Base-by-base conservation (phyloP, 495 filamentous ascomycete species). In the Aspergillus diversus region DNA sequence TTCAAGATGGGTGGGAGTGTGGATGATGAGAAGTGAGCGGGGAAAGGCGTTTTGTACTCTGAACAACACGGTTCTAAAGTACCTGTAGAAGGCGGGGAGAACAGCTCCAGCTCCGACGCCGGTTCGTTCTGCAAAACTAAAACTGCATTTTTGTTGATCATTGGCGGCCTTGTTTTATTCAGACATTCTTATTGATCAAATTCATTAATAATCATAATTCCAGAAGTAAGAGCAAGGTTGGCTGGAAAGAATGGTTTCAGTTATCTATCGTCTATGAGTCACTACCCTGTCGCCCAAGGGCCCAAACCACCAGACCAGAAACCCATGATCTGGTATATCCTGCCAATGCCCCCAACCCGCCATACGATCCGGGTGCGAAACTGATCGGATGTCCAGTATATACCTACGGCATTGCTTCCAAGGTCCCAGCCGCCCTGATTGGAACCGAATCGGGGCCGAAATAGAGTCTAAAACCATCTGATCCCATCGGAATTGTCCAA, bases 401-500 rank as follows among this genome's bases (percentile, higher is more conserved):
- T 50, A 50, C 27, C 47, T 50, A 50, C 47, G 21, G 11, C 47
- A 17, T 31, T 50, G n/a, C 47, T 50, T 50, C 47, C 47, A 50
- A 11, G 15, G 47, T 7, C 47, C 47, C 21, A 50, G n/a, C 47
- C 47, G 5, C 16, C n/a, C 47, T 31, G 21, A 50, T 17, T 50
- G 47, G 9, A 50, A 11, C 5, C 16, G 47, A 50, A 50, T 50
- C 11, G 47, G 47, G 13, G n/a, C 21, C 11, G n/a, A 17, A 27
- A 50, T 50, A 9, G 47, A 17, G 6, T 50, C 47, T 9, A 17
- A 50, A 17, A 50, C 11, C 27, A 50, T 27, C 21, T 50, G 47
- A 50, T 50, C 47, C 47, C 47, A 50, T 50, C 47, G 47, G 47
- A 50, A 17, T 17, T 50, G 47, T 50, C 47, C 47, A 7, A 50